Conservation (phyloP, 139 green algal species). For the Edaphochlamys debaryana region DNA sequence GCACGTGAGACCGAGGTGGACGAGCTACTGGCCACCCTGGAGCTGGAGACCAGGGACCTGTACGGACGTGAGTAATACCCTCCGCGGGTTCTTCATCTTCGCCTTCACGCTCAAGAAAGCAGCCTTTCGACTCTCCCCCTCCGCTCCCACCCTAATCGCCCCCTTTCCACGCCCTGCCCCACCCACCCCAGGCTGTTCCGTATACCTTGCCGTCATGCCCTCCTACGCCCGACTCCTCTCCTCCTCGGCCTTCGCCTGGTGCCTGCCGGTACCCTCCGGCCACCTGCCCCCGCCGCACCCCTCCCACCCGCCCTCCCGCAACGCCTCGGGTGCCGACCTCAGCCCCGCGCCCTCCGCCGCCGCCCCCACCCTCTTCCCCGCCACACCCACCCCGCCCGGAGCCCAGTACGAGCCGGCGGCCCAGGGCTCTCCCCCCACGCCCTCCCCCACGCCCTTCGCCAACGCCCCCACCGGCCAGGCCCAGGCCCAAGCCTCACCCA, state of each 20-base stretch:
- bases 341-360: not conserved
- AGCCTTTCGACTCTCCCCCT: too few species aligned
- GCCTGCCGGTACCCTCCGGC: not conserved
- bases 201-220: slow-evolving; percentile 28
- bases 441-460: not conserved
- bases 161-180: not conserved
- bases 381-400: too few species aligned
- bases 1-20: slow-evolving; percentile 20
- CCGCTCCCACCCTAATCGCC: not conserved
- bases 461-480: not conserved
- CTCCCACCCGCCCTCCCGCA: not conserved
- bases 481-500: too few species aligned
- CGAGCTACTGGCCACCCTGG: slow-evolving; percentile 27
- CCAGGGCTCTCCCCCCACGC: not conserved
- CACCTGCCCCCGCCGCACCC: not conserved
- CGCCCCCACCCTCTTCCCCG: too few species aligned
- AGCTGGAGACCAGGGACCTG: slow-evolving; percentile 7
- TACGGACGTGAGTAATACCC: slow-evolving; percentile 34
- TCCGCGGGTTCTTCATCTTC: too few species aligned
- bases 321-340: not conserved
- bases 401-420: too few species aligned
- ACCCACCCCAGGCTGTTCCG: slow-evolving; percentile 19
- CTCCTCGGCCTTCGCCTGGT: not conserved
- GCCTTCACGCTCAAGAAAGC: too few species aligned
- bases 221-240: slow-evolving; percentile 14